phyloP scores from a whole-genome alignment of 78 protist genomes.

The Trichosphaerium sp. region DNA sequence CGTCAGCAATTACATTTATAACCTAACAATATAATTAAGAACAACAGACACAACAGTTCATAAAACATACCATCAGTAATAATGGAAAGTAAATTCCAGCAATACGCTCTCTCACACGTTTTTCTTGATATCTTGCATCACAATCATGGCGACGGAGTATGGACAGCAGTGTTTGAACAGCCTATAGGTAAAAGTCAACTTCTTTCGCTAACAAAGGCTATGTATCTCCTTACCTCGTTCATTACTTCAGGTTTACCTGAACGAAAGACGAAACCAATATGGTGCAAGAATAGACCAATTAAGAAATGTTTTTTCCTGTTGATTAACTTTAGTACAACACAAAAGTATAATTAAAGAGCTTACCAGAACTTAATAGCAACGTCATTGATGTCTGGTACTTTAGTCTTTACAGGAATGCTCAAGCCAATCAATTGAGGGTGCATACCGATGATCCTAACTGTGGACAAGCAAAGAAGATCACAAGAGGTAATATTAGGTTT shows the following conservation, averaged over 20 bases:
- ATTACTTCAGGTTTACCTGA: background rate
- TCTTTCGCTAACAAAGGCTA: background rate
- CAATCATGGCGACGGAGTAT: background rate
- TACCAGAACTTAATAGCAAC: background rate
- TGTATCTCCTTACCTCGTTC: constrained; percentile 15
- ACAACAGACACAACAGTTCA: no score
- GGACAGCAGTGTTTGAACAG: background rate
- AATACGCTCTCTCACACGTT: constrained; percentile 23
- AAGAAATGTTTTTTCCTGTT: constrained; percentile 17
- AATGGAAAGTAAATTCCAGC: constrained; percentile 28
- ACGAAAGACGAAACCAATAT: no score
- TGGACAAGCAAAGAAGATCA: no score
- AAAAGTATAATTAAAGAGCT: background rate
- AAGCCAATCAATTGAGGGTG: no score
- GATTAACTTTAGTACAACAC: background rate
- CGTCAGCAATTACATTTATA: background rate
- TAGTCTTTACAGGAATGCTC: no score
- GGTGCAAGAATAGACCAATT: constrained; percentile 33
- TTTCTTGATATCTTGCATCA: constrained; percentile 2
- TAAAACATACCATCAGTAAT: no score
- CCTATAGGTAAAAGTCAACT: background rate
- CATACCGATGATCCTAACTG: no score
- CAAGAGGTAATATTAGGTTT: no score
- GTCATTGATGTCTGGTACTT: background rate
- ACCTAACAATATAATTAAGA: constrained; percentile 2